Conservation (phyloP, 768 basidiomycete species). For the Phylloporus sp. region DNA sequence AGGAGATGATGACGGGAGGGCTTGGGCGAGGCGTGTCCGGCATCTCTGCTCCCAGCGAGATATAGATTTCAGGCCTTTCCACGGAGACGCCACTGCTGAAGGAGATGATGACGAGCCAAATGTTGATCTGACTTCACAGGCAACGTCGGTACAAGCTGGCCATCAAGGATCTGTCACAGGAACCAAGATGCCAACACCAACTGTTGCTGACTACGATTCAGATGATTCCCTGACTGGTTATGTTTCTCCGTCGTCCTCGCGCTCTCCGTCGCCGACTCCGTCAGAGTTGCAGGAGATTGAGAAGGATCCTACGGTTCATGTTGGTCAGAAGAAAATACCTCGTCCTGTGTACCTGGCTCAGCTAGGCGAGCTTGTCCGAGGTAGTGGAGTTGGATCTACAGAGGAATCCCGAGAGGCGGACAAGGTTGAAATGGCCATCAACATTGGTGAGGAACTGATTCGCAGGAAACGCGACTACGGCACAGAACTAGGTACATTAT, state of each 20-base stretch:
- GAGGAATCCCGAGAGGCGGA: constrained; percentile 68
- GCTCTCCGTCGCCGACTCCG: constrained; percentile 76
- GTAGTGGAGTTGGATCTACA: constrained; percentile 45
- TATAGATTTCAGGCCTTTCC: constrained; percentile 40
- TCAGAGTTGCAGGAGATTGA: constrained; percentile 81
- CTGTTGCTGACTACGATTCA: constrained; percentile 55
- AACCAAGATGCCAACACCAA: constrained; percentile 7
- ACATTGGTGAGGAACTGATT: constrained; percentile 77
- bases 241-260: constrained; percentile 58
- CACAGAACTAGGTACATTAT: constrained; percentile 68
- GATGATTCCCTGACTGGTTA: constrained; percentile 83
- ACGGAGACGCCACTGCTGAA: constrained; percentile 7
- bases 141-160: neutral
- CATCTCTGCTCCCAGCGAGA: constrained; percentile 49
- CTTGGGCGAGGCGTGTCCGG: constrained; percentile 64
- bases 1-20: constrained; percentile 60
- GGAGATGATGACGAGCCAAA: constrained; percentile 6
- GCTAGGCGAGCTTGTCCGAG: constrained; percentile 71
- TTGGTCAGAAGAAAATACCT: constrained; percentile 64
- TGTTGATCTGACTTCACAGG: constrained; percentile 16
- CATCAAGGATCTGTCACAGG: neutral
- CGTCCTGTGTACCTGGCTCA: constrained; percentile 90
- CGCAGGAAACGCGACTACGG: constrained; percentile 82
- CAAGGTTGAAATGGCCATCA: constrained; percentile 75
- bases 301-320: constrained; percentile 76